Percentiles rank a stretch among this genome's conserved stretches.
Evolutionary conservation across 768 basidiomycete species (phyloP).

Genomic region (Agrocybe pediades): DNA sequence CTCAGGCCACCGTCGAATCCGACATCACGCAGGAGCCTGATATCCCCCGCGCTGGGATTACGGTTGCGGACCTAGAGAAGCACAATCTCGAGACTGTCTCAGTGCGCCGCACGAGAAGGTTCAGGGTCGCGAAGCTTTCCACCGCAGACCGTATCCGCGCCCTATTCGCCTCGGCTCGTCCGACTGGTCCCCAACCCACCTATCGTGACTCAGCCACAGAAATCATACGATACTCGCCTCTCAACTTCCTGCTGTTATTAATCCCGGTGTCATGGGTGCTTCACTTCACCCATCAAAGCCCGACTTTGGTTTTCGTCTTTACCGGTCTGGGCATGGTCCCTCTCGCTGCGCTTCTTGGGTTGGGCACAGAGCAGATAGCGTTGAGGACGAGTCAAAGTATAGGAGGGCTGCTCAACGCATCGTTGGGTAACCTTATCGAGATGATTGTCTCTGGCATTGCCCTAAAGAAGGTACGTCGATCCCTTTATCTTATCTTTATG

Average conservation of each 20-base stretch:
- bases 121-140: conserved; percentile 13
- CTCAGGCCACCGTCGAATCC: background rate
- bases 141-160: conserved; percentile 25
- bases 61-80: conserved; percentile 20
- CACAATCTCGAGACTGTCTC: conserved; percentile 10
- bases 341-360: conserved; percentile 49
- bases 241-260: conserved; percentile 47
- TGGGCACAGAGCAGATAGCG: conserved; percentile 56
- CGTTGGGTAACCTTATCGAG: conserved; percentile 53
- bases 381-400: conserved; percentile 48
- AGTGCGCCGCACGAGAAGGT: conserved; percentile 3
- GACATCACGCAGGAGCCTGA: background rate
- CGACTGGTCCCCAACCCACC: conserved; percentile 35
- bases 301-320: conserved; percentile 49
- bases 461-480: conserved; percentile 31
- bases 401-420: conserved; percentile 56
- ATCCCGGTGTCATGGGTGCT: conserved; percentile 54
- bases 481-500: background rate
- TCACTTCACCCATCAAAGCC: conserved; percentile 44
- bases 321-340: conserved; percentile 52
- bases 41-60: conserved; percentile 4
- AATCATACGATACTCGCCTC: conserved; percentile 32
- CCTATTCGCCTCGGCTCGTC: conserved; percentile 32
- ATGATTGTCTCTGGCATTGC: conserved; percentile 52
- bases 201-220: conserved; percentile 34